Conservation (phyloP, 495 filamentous ascomycete genomes). For the Penicillium crystallinum region DNA sequence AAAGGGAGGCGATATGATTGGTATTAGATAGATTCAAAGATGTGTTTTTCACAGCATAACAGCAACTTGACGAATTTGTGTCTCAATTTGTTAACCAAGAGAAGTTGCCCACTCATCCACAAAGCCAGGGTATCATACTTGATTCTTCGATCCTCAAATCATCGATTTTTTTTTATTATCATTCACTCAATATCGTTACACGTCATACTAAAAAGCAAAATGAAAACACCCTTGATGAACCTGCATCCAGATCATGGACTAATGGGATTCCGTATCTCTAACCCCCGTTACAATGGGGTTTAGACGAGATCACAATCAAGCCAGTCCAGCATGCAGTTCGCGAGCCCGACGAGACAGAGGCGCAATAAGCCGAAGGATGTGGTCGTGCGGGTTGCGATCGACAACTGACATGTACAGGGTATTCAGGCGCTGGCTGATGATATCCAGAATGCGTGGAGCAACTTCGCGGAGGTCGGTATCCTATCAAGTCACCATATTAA, state of each 20-base stretch:
- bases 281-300: background rate
- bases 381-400: conserved; percentile 55
- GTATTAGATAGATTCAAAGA: background rate
- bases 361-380: conserved; percentile 58
- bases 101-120: background rate
- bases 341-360: conserved; percentile 49
- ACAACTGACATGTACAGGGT: conserved; percentile 63
- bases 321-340: conserved; percentile 36
- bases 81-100: background rate
- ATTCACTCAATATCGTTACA: conserved; percentile 14
- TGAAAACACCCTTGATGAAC: conserved; percentile 4
- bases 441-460: conserved; percentile 57
- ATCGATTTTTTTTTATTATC: background rate
- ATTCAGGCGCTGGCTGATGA: conserved; percentile 67
- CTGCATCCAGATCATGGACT: background rate
- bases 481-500: conserved; percentile 32
- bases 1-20: background rate
- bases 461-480: conserved; percentile 72
- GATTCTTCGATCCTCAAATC: background rate
- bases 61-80: background rate
- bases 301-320: conserved; percentile 1
- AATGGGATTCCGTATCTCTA: background rate
- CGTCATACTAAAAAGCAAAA: conserved; percentile 14
- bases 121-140: background rate
- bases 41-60: background rate